Evolutionary conservation across 1,284 basidiomycete genomes (phyloP).

Genomic region (Papiliotrema nemorosa): DNA sequence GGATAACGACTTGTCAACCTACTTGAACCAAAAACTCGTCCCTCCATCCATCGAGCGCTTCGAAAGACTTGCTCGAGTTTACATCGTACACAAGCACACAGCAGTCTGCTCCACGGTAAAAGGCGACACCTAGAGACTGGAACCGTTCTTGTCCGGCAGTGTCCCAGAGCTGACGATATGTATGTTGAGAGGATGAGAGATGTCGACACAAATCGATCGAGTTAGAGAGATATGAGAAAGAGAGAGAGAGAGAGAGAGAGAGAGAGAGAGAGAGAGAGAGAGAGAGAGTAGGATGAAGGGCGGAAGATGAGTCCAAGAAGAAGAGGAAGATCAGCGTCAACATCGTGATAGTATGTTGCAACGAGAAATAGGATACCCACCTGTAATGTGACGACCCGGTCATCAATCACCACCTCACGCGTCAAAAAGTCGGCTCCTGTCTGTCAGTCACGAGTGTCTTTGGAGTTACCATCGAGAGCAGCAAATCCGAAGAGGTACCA

Average conservation of each 20-base stretch:
- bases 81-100: slow-evolving; percentile 99
- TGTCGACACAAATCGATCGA: not conserved
- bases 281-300: too few species aligned
- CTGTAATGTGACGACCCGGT: slow-evolving; percentile 98
- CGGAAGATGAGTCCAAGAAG: too few species aligned
- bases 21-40: slow-evolving; percentile 91
- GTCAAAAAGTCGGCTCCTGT: slow-evolving; percentile 66
- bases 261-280: too few species aligned
- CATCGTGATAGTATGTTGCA: too few species aligned
- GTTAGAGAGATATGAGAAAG: too few species aligned
- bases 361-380: slow-evolving; percentile 50
- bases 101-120: slow-evolving; percentile 98
- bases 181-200: not conserved
- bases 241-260: too few species aligned
- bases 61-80: slow-evolving; percentile 97
- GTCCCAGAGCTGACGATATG: slow-evolving; percentile 77
- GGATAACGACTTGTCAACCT: slow-evolving; percentile 8
- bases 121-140: slow-evolving; percentile 96
- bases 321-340: too few species aligned
- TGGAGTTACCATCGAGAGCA: too few species aligned
- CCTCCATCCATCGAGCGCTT: slow-evolving; percentile 91
- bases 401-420: slow-evolving; percentile 98
- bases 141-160: slow-evolving; percentile 99
- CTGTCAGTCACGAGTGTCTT: slow-evolving; percentile 37
- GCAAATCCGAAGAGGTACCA: too few species aligned